Evolutionary conservation across 495 filamentous ascomycete genomes (phyloP), one percentile per base, ranked within the genome.

Genomic region (Neurospora tetraspora): DNA sequence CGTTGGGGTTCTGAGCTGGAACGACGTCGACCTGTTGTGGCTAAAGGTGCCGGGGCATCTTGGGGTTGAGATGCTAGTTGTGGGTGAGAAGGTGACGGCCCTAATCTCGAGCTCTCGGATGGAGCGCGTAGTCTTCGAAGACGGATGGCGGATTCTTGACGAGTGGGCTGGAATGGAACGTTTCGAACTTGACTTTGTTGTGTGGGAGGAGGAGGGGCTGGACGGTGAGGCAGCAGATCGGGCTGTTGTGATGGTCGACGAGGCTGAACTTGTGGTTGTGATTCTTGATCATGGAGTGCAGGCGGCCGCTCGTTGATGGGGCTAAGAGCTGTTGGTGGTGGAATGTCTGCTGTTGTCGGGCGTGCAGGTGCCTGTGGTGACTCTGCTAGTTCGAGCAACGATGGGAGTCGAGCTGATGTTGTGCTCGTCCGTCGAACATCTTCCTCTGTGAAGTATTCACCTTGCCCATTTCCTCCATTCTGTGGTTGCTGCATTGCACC

Each of bases 1-100:
- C 70, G 70, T 5, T 74, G 73, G 12, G 73, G 75, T 27, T 76
- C 75, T 2, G 75, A 76, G 68, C 75, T 76, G 4, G 75, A 74
- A 1, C 73, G 74, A 23, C 61, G 61, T 18, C 71, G 74, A 39
- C 72, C 69, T 27, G 27, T 43, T 12, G 61, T 34, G n/a, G 61
- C 71, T 27, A 70, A 23, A 47, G 61, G 20, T 37, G 71, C 61
- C 61, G 61, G 42, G 43, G 23, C 11, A 69, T 68, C 10, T 69
- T 53, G 34, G 69, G 70, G 12, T 71, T 68, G 45, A 42, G 16
- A n/a, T 14, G 14, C 20, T 27, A 38, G 11, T 59, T 27, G 7
- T 37, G 70, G 7, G 2, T 16, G 5, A 14, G 47, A 59, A 27
- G 31, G 31, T 31, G 31, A 31, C 31, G 31, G 31, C 31, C 31